A percentile compares a stretch with the other conserved stretches of the same genome.
phyloP scores from a whole-genome alignment of 208 protist species.

The Endotrypanum monterogeii region DNA sequence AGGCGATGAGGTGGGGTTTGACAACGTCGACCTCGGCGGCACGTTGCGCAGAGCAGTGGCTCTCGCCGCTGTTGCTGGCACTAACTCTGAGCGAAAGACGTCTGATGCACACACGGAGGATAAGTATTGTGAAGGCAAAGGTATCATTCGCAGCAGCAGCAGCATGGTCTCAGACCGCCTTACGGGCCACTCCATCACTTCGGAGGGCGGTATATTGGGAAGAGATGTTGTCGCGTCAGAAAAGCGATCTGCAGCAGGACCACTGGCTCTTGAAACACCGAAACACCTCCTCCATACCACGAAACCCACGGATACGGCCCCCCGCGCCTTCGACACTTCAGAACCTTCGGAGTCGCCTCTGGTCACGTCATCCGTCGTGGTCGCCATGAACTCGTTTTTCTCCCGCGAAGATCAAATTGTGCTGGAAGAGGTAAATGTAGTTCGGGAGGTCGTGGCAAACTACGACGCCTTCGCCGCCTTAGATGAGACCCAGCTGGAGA shows the following conservation, averaged over 20 bases:
- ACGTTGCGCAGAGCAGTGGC: constrained; percentile 29
- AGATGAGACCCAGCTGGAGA: constrained; percentile 66
- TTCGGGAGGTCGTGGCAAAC: constrained; percentile 48
- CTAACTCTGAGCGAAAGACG: neutral
- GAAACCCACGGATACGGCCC: neutral
- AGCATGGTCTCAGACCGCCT: neutral
- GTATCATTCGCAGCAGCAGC: constrained; percentile 13
- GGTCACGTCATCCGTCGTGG: constrained; percentile 28
- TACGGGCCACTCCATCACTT: too few relatives aligned
- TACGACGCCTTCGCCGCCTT: constrained; percentile 66
- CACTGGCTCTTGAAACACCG: neutral
- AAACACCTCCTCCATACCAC: neutral
- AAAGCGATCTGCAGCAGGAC: neutral
- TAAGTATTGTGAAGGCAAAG: neutral
- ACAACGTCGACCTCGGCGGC: constrained; percentile 23
- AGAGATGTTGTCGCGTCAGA: neutral
- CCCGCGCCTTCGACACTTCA: constrained; percentile 1
- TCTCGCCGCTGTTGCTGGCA: constrained; percentile 23
- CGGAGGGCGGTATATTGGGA: neutral
- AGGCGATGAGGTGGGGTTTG: neutral
- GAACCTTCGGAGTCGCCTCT: constrained; percentile 8
- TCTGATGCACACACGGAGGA: neutral
- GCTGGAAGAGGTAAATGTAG: constrained; percentile 48
- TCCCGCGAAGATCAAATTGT: constrained; percentile 23
- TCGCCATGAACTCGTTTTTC: constrained; percentile 35